Evolutionary conservation across 169 alveolate species (phyloP).

Genomic region (Cryptosporidium felis): DNA sequence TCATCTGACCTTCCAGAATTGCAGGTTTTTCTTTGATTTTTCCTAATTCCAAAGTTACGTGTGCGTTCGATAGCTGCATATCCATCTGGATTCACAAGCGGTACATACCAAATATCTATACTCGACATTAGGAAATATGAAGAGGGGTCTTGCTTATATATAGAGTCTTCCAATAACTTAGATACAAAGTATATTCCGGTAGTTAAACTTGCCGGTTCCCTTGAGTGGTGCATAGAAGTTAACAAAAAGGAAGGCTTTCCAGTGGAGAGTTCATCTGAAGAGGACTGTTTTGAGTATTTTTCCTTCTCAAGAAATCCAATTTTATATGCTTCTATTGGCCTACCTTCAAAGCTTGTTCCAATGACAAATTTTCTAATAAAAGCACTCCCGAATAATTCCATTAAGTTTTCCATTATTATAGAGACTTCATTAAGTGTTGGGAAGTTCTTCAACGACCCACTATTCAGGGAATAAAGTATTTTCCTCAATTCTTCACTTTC

Average conservation of each 20-base stretch:
- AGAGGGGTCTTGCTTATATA: background rate
- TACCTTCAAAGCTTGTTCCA: conserved; percentile 38
- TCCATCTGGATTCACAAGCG: conserved; percentile 75
- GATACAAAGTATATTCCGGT: conserved; percentile 54
- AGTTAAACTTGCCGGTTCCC: conserved; percentile 47
- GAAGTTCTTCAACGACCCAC: conserved; percentile 33
- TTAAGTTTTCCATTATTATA: conserved; percentile 3
- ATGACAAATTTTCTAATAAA: conserved; percentile 6
- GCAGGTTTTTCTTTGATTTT: conserved; percentile 69
- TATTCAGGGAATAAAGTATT: conserved; percentile 3
- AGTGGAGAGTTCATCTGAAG: background rate
- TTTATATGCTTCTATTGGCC: conserved; percentile 27
- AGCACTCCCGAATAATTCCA: background rate
- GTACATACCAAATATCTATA: conserved; percentile 55
- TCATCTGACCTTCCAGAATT: conserved; percentile 3
- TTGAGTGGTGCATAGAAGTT: conserved; percentile 61
- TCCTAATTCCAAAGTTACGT: conserved; percentile 24
- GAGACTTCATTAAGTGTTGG: conserved; percentile 18
- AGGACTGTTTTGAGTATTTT: background rate
- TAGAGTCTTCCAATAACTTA: conserved; percentile 23
- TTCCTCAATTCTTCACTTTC: background rate
- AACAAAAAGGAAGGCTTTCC: conserved; percentile 35
- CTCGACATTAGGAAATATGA: background rate
- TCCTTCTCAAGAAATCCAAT: conserved; percentile 6
- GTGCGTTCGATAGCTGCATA: conserved; percentile 70